Base-by-base conservation (phyloP, 805 yeast species). In the Lachancea quebecensis region DNA sequence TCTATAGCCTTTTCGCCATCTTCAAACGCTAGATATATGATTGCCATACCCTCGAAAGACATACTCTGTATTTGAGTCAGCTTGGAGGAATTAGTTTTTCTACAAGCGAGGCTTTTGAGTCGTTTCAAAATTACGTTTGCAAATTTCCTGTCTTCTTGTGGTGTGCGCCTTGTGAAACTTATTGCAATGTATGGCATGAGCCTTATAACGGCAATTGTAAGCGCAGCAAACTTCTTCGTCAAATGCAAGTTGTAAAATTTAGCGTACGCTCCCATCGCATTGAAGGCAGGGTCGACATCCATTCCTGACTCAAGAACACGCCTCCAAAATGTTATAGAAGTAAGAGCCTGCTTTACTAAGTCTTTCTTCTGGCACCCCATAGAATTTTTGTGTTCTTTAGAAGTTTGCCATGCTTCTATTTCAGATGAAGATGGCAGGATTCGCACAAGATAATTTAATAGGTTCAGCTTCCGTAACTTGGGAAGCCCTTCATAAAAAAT, bases 221-320 rank as follows among this genome's bases (percentile, higher is more conserved):
- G 30, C 17, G 44, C n/a, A 9, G 38, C 38, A 21, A 41, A 50
- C 21, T 46, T 48, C 32, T 49, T 50, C 15, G 53, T 17, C 15
- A 58, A 42, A 30, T 57, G 57, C 18, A 59, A 42, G 36, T 59
- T 59, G 48, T 52, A 55, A 12, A 59, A 42, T 36, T 53, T 58
- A 2, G 59, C 60, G 39, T 53, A 59, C 4, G 51, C 51, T 3
- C 61, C 64, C 14, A 45, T 30, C 35, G 49, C 53, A 39, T 56
- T 58, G 35, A 58, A 58, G 1, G 21, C 34, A 8, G 32, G 25
- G 31, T 39, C 42, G 17, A 57, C 37, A 10, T 39, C 15, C 6
- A 57, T 41, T 2, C 53, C 54, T 1, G 61, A 58, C 41, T 58
- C 59, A 34, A 59, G 35, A 4, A 56, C 31, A 34, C 64, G 49